A percentile compares a stretch with the other conserved stretches of the same genome.
phyloP scores from a whole-genome alignment of 495 filamentous ascomycete species.

The Neurospora sp. region DNA sequence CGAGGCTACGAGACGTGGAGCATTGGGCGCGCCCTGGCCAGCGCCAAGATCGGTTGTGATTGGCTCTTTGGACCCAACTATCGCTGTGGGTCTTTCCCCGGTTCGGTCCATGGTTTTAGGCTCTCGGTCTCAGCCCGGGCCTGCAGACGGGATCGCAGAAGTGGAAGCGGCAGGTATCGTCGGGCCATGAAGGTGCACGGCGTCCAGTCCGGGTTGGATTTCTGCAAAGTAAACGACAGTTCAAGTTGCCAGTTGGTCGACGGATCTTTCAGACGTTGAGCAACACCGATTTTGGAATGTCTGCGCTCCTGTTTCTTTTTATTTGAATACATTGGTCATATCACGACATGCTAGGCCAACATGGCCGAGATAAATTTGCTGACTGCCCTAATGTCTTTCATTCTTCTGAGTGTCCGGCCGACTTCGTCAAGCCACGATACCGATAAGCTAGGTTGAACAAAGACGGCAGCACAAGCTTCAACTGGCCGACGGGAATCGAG shows the following conservation, averaged over 20 bases:
- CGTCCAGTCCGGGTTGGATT: neutral
- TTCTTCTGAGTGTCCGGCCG: neutral
- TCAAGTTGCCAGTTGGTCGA: neutral
- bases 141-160: neutral
- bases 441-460: neutral
- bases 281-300: neutral
- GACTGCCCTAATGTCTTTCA: neutral
- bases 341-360: neutral
- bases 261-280: neutral
- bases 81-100: neutral
- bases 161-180: neutral
- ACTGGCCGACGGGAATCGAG: neutral
- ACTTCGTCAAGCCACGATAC: neutral
- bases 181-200: neutral
- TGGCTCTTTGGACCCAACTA: neutral
- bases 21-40: neutral
- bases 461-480: neutral
- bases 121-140: neutral
- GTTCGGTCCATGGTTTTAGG: neutral
- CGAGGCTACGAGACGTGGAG: neutral
- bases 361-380: neutral
- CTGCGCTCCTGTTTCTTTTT: neutral
- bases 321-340: neutral
- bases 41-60: neutral
- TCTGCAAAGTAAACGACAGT: neutral